phyloP scores from a whole-genome alignment of 495 filamentous ascomycete species.

The Trichoderma reesei region DNA sequence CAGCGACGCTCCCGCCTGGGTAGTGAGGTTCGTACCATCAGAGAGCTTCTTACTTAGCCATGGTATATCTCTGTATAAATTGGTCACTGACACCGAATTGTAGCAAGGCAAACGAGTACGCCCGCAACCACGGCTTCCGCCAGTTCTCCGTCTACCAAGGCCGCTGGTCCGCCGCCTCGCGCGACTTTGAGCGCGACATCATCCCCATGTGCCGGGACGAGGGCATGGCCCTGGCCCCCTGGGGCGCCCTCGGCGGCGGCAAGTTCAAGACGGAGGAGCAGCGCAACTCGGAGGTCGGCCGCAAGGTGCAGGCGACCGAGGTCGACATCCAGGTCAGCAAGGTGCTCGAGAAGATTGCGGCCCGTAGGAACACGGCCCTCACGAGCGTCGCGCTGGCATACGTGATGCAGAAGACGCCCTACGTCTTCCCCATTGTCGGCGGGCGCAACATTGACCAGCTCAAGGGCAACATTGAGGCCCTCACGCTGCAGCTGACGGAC shows the following conservation, averaged over 20 bases:
- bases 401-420: slow-evolving; percentile 60
- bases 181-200: slow-evolving; percentile 66
- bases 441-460: slow-evolving; percentile 50
- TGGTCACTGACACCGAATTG: not conserved
- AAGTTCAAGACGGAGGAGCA: slow-evolving; percentile 48
- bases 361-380: slow-evolving; percentile 39
- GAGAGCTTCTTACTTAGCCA: not conserved
- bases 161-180: slow-evolving; percentile 45
- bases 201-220: slow-evolving; percentile 55
- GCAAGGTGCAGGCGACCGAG: slow-evolving; percentile 17
- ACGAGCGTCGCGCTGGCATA: slow-evolving; percentile 62
- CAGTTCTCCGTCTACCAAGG: slow-evolving; percentile 63
- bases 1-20: slow-evolving; percentile 61
- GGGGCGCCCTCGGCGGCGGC: slow-evolving; percentile 54
- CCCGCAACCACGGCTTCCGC: slow-evolving; percentile 51
- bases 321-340: slow-evolving; percentile 41
- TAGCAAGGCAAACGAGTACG: slow-evolving; percentile 56
- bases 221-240: slow-evolving; percentile 62
- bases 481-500: slow-evolving; percentile 43
- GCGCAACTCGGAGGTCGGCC: slow-evolving; percentile 21
- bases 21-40: slow-evolving; percentile 31
- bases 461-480: slow-evolving; percentile 57
- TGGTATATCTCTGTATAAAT: not conserved
- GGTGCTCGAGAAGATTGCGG: slow-evolving; percentile 50
- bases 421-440: slow-evolving; percentile 70